Evolutionary conservation across 2,329 filamentous ascomycete genomes (phyloP), one percentile per base, ranked within the genome.

Genomic region (Pyricularia grisea): DNA sequence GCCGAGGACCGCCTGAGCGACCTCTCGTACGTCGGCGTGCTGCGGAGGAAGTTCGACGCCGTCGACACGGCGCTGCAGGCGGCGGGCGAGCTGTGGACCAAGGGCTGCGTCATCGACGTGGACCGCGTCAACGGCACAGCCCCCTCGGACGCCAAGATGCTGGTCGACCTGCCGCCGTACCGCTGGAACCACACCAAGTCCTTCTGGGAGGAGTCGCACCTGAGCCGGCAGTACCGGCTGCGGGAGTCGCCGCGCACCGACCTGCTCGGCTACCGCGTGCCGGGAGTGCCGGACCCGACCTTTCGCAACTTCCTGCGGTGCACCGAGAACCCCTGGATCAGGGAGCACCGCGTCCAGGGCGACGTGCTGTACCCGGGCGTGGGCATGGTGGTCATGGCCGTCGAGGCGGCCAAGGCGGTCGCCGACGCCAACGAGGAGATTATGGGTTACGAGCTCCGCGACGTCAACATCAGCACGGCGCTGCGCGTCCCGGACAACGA

Each of bases 381-480:
- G 20, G 68, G 63, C 28, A 67, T 69, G 25, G 33, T 65, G 42
- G 20, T 69, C 17, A 64, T 69, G 42, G 65, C 65, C 20, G 60
- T 69, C 33, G 36, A 67, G 28, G 68, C 23, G 60, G 63, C n/a
- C 36, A 27, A n/a, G 36, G 50, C 60, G 64, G 72, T 78, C 79
- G 12, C 78, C 81, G 17, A 74, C 78, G 68, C 87, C 5, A 82
- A 86, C 36, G 36, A 42, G 36, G 36, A 42, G 36, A 14, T 58
- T 1, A 14, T 70, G 36, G 36, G 36, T 2, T 42, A 42, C 17
- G 36, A 42, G 17, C 36, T 65, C 17, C 61, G 61, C 23, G 61
- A 65, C 61, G 61, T 65, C 12, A 11, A 9, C 20, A 28, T 65
- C 11, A 65, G 61, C 61, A 31, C 30, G 61, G 61, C 61, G 14